Base-by-base conservation (phyloP, 192 early-diverging fungal genomes). In the Coemansia sp. region DNA sequence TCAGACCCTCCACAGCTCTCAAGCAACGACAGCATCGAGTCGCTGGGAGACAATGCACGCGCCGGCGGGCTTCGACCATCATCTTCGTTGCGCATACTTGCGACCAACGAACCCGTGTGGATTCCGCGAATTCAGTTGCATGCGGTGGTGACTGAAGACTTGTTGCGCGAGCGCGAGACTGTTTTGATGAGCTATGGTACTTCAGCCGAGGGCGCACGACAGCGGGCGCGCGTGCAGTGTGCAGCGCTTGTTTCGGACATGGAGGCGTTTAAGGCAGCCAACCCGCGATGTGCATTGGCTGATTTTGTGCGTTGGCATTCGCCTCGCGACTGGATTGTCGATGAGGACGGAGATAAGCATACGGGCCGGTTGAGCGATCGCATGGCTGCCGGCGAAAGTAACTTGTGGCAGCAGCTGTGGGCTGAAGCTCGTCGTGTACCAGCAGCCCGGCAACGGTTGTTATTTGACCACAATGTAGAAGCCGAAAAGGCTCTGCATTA, bases 221-320 rank as follows among this genome's bases (percentile, higher is more conserved):
- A 88, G 61, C 83, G 93, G 9, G 92, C 90, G 1, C 76, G 86
- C 60, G 80, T 94, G 59, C 93, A 95, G 56, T 90, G 89, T 43
- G 86, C 81, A 0, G 89, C 91, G 51, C 69, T 76, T 1, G 62
- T 83, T 29, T 77, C 74, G 61, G 93, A 96, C 65, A 94, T 97
- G 93, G 82, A 90, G 65, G 88, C 93, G 14, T 97, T 97, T 75
- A 97, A 97, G 66, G 94, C 94, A 3, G 94, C 94, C 9, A 97
- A 97, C 66, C 92, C 94, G 0, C 78, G 84, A 12, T 85, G 85
- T 53, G 65, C 65, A 2, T 59, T 97, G 32, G 92, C 88, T 8
- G 94, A 97, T 53, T 97, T 97, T 84, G 89, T 97, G 18, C 86
- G 94, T 48, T 97, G 94, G 94, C 90, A 94, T 69, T 95, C 94